Evolutionary conservation across 2,329 filamentous ascomycete genomes (phyloP).

Genomic region (Monosporascus sp.): DNA sequence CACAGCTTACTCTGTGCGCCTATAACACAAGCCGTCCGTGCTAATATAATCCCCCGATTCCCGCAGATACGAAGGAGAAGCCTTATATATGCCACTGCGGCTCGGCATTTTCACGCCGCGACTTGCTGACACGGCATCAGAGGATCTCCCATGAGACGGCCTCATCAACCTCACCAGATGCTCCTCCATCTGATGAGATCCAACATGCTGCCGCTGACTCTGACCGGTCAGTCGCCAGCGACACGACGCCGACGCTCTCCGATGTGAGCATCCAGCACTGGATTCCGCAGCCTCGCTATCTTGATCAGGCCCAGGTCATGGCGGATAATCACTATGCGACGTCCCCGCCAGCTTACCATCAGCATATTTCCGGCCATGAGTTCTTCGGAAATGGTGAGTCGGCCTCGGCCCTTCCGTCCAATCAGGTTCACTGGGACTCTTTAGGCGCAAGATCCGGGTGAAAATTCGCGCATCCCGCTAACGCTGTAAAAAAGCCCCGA

Average conservation of each 20-base stretch:
- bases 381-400: slow-evolving; percentile 22
- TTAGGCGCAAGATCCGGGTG: too few species aligned
- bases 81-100: slow-evolving; percentile 39
- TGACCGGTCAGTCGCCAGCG: slow-evolving; percentile 22
- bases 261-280: slow-evolving; percentile 25
- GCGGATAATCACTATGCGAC: slow-evolving; percentile 14
- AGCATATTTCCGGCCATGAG: slow-evolving; percentile 18
- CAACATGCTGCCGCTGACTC: slow-evolving; percentile 21
- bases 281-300: slow-evolving; percentile 18
- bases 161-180: slow-evolving; percentile 23
- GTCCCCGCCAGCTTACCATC: slow-evolving; percentile 16
- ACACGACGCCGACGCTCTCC: slow-evolving; percentile 27
- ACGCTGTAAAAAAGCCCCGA: slow-evolving; percentile 21
- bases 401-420: background rate
- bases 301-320: slow-evolving; percentile 12
- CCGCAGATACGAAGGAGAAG: slow-evolving; percentile 41
- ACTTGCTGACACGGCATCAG: slow-evolving; percentile 39
- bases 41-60: background rate
- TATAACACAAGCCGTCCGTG: background rate
- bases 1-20: slow-evolving; percentile 1
- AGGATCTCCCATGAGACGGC: slow-evolving; percentile 31
- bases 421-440: background rate
- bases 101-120: slow-evolving; percentile 38
- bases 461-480: slow-evolving; percentile 3
- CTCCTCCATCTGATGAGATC: slow-evolving; percentile 21